These are phyloP conservation scores for Nicotiana paniculata DNA, from an alignment of 257 asterid genomes.

Conservation along the genomic window DNA sequence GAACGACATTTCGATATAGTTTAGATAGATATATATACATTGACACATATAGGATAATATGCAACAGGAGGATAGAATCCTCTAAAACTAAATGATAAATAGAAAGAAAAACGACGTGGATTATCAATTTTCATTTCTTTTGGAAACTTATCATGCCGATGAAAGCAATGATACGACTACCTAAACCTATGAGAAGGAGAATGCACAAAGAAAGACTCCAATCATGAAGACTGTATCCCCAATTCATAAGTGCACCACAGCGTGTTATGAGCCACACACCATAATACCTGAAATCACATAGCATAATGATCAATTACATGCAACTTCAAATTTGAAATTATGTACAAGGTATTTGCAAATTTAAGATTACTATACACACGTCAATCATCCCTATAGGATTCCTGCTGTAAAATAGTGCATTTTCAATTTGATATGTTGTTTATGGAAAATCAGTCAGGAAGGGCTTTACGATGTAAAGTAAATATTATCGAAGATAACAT, in stretches of 20 bases:
- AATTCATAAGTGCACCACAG: slow-evolving; percentile 58
- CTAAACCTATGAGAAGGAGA: slow-evolving; percentile 53
- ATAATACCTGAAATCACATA: slow-evolving; percentile 44
- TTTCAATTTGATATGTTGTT: not conserved
- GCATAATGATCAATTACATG: not conserved
- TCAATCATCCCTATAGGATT: not conserved
- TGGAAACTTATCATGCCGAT: slow-evolving; percentile 67
- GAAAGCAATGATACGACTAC: slow-evolving; percentile 61
- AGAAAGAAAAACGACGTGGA: not conserved
- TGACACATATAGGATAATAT: not conserved
- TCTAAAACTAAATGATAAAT: not conserved
- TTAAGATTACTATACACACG: not conserved
- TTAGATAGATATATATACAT: not conserved
- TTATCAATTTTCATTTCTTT: slow-evolving; percentile 42
- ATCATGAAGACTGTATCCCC: slow-evolving; percentile 53
- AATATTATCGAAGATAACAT: too few species aligned
- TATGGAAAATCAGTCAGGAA: not conserved
- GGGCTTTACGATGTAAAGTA: not conserved
- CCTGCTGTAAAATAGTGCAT: not conserved
- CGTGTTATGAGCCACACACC: slow-evolving; percentile 96
- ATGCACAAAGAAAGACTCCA: slow-evolving; percentile 54
- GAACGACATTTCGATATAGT: too few species aligned
- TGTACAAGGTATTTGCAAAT: not conserved
- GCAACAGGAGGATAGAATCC: not conserved
- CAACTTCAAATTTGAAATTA: not conserved